Conservation (phyloP, 352 stramenopile species). For the Globisporangium uncinulatum region DNA sequence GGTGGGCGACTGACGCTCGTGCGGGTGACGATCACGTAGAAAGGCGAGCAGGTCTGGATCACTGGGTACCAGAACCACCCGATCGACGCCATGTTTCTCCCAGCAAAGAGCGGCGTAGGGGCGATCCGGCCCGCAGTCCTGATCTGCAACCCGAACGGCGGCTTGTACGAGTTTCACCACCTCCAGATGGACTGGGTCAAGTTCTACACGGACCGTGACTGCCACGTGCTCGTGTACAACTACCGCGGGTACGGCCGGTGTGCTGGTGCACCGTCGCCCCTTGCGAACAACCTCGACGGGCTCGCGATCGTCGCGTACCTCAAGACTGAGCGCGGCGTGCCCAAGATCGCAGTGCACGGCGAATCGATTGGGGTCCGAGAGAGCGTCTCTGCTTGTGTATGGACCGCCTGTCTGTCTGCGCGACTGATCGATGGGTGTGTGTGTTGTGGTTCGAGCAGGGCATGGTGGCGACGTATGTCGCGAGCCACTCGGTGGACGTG, state of each 20-base stretch:
- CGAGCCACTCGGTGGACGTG: conserved; percentile 48
- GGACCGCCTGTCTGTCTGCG: too few species aligned
- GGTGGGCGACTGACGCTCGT: too few species aligned
- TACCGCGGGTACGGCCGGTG: conserved; percentile 84
- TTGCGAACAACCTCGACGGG: conserved; percentile 56
- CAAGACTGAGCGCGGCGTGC: conserved; percentile 39
- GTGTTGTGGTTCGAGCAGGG: conserved; percentile 17
- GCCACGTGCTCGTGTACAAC: conserved; percentile 83
- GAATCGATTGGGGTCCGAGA: conserved; percentile 66
- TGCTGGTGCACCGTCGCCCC: conserved; percentile 49
- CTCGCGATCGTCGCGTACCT: conserved; percentile 75
- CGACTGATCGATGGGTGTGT: not conserved
- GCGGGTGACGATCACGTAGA: conserved; percentile 21
- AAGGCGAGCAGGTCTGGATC: conserved; percentile 82
- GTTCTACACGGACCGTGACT: conserved; percentile 79
- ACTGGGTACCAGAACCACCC: conserved; percentile 42
- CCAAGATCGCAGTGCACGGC: conserved; percentile 68
- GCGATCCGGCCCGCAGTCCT: conserved; percentile 50
- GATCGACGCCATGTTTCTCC: conserved; percentile 81
- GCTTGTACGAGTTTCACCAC: conserved; percentile 84
- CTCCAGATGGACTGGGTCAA: conserved; percentile 88
- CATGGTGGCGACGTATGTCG: conserved; percentile 70
- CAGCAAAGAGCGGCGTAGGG: conserved; percentile 26
- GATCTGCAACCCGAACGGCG: conserved; percentile 82
- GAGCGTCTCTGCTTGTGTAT: too few species aligned